A percentile compares a stretch with the other conserved stretches of the same genome.
These are phyloP conservation scores for Colletotrichum sp. DNA, from an alignment of 2,329 filamentous ascomycete genomes.

Conservation along the genomic window DNA sequence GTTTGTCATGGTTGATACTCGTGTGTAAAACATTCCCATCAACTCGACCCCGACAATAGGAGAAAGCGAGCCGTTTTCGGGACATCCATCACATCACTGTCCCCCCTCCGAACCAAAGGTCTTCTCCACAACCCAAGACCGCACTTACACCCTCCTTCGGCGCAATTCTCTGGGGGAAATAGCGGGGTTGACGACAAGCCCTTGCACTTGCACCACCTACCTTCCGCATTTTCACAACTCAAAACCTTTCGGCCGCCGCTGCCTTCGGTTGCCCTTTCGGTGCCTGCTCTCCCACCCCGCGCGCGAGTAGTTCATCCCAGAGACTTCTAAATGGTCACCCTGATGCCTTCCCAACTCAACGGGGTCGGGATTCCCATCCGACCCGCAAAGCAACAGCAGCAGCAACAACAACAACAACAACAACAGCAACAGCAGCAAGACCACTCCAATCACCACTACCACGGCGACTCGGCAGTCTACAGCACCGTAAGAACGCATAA, in stretches of 20 bases:
- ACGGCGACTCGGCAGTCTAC: constrained; percentile 21
- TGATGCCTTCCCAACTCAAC: constrained; percentile 38
- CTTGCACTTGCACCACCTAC: constrained; percentile 1
- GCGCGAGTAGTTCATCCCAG: constrained; percentile 3
- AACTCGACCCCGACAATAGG: background rate
- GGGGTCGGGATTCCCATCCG: constrained; percentile 37
- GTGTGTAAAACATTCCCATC: constrained; percentile 14
- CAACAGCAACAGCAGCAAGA: constrained; percentile 2
- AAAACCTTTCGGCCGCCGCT: background rate
- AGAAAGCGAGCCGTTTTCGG: constrained; percentile 9
- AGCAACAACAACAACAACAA: constrained; percentile 17
- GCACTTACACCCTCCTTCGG: constrained; percentile 21
- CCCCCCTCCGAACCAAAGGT: background rate
- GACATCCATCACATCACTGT: constrained; percentile 3
- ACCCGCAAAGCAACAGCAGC: constrained; percentile 33
- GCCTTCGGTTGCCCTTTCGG: background rate
- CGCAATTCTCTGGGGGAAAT: constrained; percentile 17
- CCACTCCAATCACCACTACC: constrained; percentile 17
- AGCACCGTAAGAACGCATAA: constrained; percentile 53
- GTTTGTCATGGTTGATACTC: constrained; percentile 13
- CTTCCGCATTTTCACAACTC: background rate
- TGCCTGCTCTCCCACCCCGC: constrained; percentile 8
- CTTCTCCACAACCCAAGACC: constrained; percentile 14
- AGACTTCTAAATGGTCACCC: constrained; percentile 21
- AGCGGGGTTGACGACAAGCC: constrained; percentile 23